phyloP scores from a whole-genome alignment of 1,284 basidiomycete species.

The Lentinus polychrous region DNA sequence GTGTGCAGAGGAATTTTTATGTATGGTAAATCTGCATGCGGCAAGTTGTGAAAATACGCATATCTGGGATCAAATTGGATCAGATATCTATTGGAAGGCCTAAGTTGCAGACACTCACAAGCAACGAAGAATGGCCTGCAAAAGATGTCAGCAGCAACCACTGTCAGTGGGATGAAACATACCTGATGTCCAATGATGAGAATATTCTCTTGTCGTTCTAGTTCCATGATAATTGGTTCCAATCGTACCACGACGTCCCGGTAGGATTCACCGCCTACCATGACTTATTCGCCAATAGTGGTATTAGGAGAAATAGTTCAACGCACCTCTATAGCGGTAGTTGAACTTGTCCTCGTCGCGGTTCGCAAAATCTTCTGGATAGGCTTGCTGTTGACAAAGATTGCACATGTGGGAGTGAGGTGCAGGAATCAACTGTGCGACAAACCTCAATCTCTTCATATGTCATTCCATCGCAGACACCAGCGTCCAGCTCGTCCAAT shows the following conservation, averaged over 20 bases:
- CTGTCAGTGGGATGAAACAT: slow-evolving; percentile 10
- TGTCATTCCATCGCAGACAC: slow-evolving; percentile 99
- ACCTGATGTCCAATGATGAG: slow-evolving; percentile 95
- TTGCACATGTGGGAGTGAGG: not conserved
- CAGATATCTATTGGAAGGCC: not conserved
- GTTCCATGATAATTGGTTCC: slow-evolving; percentile 98
- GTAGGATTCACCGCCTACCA: slow-evolving; percentile 82
- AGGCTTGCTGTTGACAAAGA: slow-evolving; percentile 58
- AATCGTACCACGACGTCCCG: slow-evolving; percentile 93
- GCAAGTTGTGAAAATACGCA: slow-evolving; percentile 90
- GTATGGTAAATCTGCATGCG: slow-evolving; percentile 93
- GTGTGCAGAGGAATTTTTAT: slow-evolving; percentile 97
- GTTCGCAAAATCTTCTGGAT: slow-evolving; percentile 98
- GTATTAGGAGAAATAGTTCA: slow-evolving; percentile 10
- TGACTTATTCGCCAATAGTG: slow-evolving; percentile 1
- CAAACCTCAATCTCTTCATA: slow-evolving; percentile 95
- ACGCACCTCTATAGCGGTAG: slow-evolving; percentile 83
- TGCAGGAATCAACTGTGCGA: slow-evolving; percentile 3
- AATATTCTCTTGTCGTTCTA: slow-evolving; percentile 96
- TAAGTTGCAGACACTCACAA: slow-evolving; percentile 42
- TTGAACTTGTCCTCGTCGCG: slow-evolving; percentile 99
- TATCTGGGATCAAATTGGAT: slow-evolving; percentile 44
- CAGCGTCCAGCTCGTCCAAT: slow-evolving; percentile 95
- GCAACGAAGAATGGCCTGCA: slow-evolving; percentile 83
- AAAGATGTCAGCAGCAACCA: slow-evolving; percentile 5